Base-by-base conservation (phyloP, 345 rosid genomes). In the Streptanthus diversifolius region DNA sequence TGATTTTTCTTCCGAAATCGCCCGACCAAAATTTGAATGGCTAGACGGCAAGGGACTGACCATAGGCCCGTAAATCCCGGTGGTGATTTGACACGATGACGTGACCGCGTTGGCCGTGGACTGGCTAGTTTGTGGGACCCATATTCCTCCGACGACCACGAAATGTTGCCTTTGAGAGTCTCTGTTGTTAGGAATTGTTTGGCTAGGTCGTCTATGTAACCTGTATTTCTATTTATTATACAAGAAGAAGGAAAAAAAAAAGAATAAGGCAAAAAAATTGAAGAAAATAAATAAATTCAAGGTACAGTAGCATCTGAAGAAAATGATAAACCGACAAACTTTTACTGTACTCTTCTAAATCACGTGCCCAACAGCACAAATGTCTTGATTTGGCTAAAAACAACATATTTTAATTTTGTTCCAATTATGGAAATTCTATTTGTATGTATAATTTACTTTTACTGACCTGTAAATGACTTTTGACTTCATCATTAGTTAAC, bases 401-500 rank as follows among this genome's bases (percentile, higher is more conserved):
- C 3, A 4, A 0, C 2, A 18, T 40, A 30, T 57, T 48, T 9
- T n/a, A 19, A 10, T 7, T 9, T 19, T 66, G 8, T 67, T 30
- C 55, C 55, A 67, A 3, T 48, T 67, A 59, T 47, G 54, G 63
- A 19, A 47, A 15, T 3, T 12, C 0, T 29, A 3, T 27, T n/a
- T 22, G 13, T n/a, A 13, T 2, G 13, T 35, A n/a, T 12, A 27
- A 24, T 57, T 48, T 37, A 37, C 63, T 7, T 40, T 39, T 18
- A 30, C 72, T 5, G 41, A 93, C 98, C 98, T 90, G 98, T 71
- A 93, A 83, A 87, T 93, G 98, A 79, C 98, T 93, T 77, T 93
- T 93, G 25, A 93, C 97, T 89, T 93, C 98, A 80, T 89, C 98
- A 9, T 93, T 93, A 7, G 96, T 86, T 14, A 93, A 87, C n/a